A percentile compares a stretch with the other conserved stretches of the same genome.
phyloP scores from a whole-genome alignment of 176 grass and related monocot species.

The Rhynchospora breviuscula region DNA sequence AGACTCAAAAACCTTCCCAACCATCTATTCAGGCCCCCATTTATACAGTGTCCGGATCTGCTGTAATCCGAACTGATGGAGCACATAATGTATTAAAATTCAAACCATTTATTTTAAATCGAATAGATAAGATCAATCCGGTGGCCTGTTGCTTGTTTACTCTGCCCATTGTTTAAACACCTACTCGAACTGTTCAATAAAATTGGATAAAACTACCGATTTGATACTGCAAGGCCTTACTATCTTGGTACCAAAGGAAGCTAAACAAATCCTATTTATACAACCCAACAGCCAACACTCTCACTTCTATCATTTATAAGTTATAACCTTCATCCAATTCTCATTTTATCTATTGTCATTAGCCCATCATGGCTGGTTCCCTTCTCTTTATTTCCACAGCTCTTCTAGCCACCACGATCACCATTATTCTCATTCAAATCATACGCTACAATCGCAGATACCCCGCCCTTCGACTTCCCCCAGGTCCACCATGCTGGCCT shows the following conservation, averaged over 20 bases:
- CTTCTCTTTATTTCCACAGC: background rate
- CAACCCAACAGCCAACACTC: background rate
- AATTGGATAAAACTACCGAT: background rate
- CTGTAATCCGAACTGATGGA: background rate
- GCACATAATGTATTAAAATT: background rate
- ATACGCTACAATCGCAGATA: constrained; percentile 25
- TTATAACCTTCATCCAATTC: background rate
- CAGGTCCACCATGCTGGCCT: constrained; percentile 66
- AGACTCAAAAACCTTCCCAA: constrained; percentile 1
- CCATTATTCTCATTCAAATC: constrained; percentile 11
- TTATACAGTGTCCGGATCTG: background rate
- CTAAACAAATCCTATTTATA: background rate
- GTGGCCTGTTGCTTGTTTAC: background rate
- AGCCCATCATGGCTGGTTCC: background rate
- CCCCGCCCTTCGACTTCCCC: constrained; percentile 40
- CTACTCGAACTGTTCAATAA: background rate
- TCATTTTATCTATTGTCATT: background rate
- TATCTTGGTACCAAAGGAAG: background rate
- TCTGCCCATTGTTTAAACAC: background rate
- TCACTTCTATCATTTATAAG: background rate
- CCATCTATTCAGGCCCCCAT: constrained; percentile 9
- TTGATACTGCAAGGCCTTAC: background rate
- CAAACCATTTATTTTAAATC: background rate
- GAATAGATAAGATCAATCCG: background rate
- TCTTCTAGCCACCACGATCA: constrained; percentile 2